A percentile compares a stretch with the other conserved stretches of the same genome.
phyloP scores from a whole-genome alignment of 768 basidiomycete species.

The Amyloporia xantha region DNA sequence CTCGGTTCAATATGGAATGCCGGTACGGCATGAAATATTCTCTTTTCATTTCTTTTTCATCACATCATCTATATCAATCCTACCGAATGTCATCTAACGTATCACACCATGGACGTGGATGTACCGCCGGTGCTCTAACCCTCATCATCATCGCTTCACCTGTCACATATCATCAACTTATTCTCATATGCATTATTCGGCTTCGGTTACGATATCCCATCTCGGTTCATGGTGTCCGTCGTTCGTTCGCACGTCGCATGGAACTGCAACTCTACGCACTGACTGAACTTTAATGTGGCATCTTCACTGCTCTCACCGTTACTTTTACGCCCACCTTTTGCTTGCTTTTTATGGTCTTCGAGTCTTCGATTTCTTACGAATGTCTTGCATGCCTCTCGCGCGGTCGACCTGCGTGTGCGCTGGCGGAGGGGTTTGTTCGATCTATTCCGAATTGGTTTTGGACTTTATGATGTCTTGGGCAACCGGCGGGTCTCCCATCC shows the following conservation, averaged over 20 bases:
- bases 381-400: neutral
- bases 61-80: neutral
- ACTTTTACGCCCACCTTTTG: neutral
- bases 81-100: neutral
- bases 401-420: conserved; percentile 1
- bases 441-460: neutral
- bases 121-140: neutral
- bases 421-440: no score
- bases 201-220: neutral
- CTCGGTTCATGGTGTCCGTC: no score
- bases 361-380: neutral
- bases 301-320: no score
- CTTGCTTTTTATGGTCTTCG: neutral
- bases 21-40: conserved; percentile 1
- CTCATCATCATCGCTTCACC: neutral
- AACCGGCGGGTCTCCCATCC: conserved; percentile 1
- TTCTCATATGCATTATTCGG: conserved; percentile 7
- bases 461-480: conserved; percentile 2
- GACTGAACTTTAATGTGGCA: neutral
- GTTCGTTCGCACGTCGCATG: neutral
- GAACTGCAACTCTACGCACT: neutral
- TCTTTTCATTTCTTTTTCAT: neutral
- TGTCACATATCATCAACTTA: conserved; percentile 1
- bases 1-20: conserved; percentile 55
- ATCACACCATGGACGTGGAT: neutral